Evolutionary conservation across 345 rosid genomes (phyloP).

Genomic region (Corchorus olitorius): DNA sequence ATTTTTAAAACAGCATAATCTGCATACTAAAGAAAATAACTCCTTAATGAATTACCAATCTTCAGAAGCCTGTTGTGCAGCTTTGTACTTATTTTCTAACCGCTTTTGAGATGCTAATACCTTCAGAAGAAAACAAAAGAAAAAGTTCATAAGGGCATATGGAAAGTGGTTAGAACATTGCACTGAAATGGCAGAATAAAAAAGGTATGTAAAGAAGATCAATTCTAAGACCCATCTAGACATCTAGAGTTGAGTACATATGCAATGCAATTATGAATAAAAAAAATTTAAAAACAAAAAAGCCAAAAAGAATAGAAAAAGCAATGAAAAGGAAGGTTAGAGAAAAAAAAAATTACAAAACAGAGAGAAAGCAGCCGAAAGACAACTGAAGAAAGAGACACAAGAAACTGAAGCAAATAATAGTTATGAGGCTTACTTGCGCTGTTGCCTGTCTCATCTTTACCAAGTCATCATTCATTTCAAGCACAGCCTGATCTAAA

Average conservation of each 20-base stretch:
- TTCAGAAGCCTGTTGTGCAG: constrained; percentile 68
- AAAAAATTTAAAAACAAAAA: not conserved
- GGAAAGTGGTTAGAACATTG: constrained; percentile 8
- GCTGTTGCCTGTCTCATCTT: constrained; percentile 92
- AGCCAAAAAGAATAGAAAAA: not conserved
- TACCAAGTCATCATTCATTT: constrained; percentile 79
- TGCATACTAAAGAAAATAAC: constrained; percentile 8
- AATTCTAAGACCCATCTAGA: constrained; percentile 9
- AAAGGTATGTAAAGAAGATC: not conserved
- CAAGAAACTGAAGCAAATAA: not conserved
- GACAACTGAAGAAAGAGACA: not conserved
- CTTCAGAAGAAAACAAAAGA: constrained; percentile 32
- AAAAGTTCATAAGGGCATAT: not conserved
- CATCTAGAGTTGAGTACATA: constrained; percentile 8
- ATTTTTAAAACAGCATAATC: not conserved
- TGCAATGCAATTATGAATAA: not conserved
- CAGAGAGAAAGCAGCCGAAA: not conserved
- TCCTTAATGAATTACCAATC: constrained; percentile 53
- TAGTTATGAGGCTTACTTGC: constrained; percentile 45
- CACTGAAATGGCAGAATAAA: constrained; percentile 5
- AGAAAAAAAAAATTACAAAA: not conserved
- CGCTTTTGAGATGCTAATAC: constrained; percentile 82
- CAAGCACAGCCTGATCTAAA: constrained; percentile 75
- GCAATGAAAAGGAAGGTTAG: not conserved
- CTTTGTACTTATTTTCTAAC: constrained; percentile 70